Conservation (phyloP, 768 basidiomycete species). For the Boletus pseudo-olivaceus region DNA sequence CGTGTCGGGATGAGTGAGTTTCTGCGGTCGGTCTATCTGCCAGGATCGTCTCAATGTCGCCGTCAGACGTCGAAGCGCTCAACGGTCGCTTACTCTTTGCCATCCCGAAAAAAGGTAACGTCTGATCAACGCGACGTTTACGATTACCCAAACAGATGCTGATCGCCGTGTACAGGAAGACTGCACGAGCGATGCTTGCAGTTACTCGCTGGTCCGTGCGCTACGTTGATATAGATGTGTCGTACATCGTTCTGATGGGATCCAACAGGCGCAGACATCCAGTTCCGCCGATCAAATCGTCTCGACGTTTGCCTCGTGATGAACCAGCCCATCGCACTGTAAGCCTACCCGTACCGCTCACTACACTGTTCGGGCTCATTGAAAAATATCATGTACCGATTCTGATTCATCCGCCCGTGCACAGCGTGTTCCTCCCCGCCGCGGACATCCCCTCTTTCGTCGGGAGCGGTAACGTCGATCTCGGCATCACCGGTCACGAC, state of each 20-base stretch:
- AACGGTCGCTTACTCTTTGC: slow-evolving; percentile 89
- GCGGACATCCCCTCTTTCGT: slow-evolving; percentile 98
- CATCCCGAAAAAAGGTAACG: slow-evolving; percentile 92
- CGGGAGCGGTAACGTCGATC: slow-evolving; percentile 92
- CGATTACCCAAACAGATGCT: neutral
- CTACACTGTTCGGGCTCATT: neutral
- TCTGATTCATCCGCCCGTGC: too few relatives aligned
- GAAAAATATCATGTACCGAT: too few relatives aligned
- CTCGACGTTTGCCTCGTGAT: slow-evolving; percentile 91
- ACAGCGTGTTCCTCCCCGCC: slow-evolving; percentile 93
- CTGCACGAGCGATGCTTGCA: slow-evolving; percentile 88
- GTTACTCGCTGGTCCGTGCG: slow-evolving; percentile 67
- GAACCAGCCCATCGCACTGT: slow-evolving; percentile 95
- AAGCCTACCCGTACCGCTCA: slow-evolving; percentile 25
- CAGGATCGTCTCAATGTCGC: neutral
- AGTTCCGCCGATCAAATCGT: slow-evolving; percentile 83
- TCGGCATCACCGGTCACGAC: slow-evolving; percentile 98
- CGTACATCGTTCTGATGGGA: neutral
- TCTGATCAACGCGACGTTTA: neutral
- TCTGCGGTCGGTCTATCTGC: neutral
- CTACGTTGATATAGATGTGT: neutral
- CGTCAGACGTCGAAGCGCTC: slow-evolving; percentile 66
- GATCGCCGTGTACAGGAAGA: slow-evolving; percentile 51
- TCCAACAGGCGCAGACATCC: slow-evolving; percentile 82
- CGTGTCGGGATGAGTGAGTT: slow-evolving; percentile 25